Evolutionary conservation across 2,329 filamentous ascomycete species (phyloP).

Genomic region (Monosporascus sp.): DNA sequence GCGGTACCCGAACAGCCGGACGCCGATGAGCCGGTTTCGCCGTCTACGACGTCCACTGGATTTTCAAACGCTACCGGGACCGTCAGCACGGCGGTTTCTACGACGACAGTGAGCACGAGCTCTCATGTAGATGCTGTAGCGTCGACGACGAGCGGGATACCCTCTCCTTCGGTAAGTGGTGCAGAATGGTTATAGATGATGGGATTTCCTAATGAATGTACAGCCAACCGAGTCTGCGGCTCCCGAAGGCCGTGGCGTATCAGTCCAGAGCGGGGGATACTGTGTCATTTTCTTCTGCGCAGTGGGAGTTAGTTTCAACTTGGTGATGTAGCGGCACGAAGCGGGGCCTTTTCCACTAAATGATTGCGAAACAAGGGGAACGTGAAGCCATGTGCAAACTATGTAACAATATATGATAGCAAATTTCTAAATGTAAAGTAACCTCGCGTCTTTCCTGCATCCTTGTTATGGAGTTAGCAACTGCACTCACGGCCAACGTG

Average conservation of each 20-base stretch:
- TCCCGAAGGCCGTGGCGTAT: background rate
- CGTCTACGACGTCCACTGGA: background rate
- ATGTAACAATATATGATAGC: no score
- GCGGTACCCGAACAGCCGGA: conserved; percentile 1
- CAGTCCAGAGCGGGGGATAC: background rate
- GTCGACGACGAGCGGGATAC: background rate
- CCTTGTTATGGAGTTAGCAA: no score
- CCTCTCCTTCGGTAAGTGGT: background rate
- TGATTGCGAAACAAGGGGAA: no score
- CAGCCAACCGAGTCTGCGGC: background rate
- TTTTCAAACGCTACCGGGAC: background rate
- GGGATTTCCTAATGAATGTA: background rate
- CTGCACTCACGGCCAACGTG: no score
- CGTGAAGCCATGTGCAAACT: no score
- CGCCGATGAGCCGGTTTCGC: background rate
- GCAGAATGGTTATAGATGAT: background rate
- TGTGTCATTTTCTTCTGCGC: background rate
- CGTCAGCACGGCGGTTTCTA: no score
- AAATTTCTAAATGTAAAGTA: no score
- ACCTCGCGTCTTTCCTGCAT: no score
- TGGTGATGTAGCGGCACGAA: background rate
- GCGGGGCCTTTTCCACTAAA: no score
- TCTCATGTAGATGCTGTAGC: background rate
- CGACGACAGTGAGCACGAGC: background rate
- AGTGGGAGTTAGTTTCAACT: background rate